Base-by-base conservation (phyloP, 2,329 filamentous ascomycete species). In the Colletotrichum tabaci region DNA sequence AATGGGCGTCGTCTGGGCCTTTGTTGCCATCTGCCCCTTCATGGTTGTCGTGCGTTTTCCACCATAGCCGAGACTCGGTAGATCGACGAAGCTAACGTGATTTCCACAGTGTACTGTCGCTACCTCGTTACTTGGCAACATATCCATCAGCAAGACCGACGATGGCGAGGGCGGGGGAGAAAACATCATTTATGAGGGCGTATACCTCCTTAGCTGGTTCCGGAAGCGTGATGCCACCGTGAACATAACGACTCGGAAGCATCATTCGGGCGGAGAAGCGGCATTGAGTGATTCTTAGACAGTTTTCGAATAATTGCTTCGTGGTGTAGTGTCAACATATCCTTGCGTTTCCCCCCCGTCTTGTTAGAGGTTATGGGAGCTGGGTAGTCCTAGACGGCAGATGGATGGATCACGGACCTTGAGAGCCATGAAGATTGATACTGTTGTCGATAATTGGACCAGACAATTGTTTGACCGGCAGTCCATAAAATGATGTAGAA, bases 1-100 rank as follows among this genome's bases (percentile, higher is more conserved):
- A 74, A 85, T 84, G 70, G 91, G 89, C 0, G 88, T 92, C n/a
- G 88, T 90, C 73, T 91, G 90, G 87, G 88, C 90, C 0, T 91
- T 91, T 75, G 84, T 92, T 49, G 83, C 89, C 0, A 86, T 93
- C 47, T 80, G 88, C 15, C 90, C 90, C 0, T 86, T 93, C 68
- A 85, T 92, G 80, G 78, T 82, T 35, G 38, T 83, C 70, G 83
- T 83, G 74, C 73, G 80, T 76, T 4, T 26, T 4, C 2, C 30
- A 3, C 18, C n/a, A 13, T 13, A 7, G 26, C 16, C 9, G 9
- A 30, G 18, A 16, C 21, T 8, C 4, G 1, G 3, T 21, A 2
- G 4, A 9, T n/a, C 8, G 1, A 12, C 18, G 13, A 21, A n/a
- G 23, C 61, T 70, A 46, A 70, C 35, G 8, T 7, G 15, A 21